phyloP scores from a whole-genome alignment of 495 filamentous ascomycete genomes.

The Beverwykella pulmonaria region DNA sequence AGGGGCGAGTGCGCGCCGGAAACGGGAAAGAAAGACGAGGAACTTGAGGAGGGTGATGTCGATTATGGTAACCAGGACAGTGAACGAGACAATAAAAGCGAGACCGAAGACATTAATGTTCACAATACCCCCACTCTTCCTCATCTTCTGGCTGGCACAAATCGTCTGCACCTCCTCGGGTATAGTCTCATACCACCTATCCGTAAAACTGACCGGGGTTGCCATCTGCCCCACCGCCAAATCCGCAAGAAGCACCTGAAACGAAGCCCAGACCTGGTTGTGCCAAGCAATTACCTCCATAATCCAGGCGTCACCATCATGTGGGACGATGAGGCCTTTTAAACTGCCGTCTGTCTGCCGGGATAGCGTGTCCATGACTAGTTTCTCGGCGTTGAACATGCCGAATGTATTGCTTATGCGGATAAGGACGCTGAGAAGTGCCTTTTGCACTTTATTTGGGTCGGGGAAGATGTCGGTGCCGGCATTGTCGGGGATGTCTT shows the following conservation, averaged over 20 bases:
- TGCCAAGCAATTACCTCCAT: background rate
- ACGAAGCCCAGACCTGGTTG: background rate
- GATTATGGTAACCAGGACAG: background rate
- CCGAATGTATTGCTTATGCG: background rate
- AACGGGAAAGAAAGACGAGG: background rate
- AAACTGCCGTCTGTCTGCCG: background rate
- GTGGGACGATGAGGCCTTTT: background rate
- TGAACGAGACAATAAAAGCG: slow-evolving; percentile 2
- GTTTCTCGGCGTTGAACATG: background rate
- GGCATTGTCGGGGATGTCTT: background rate
- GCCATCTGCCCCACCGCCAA: background rate
- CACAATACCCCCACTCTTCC: slow-evolving; percentile 4
- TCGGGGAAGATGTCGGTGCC: background rate
- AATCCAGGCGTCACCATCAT: background rate
- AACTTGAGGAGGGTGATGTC: slow-evolving; percentile 9
- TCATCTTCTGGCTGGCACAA: slow-evolving; percentile 1
- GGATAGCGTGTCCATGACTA: background rate
- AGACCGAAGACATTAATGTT: slow-evolving; percentile 12
- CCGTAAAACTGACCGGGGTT: too few species aligned
- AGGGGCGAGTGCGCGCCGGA: slow-evolving; percentile 2
- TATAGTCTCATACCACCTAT: background rate
- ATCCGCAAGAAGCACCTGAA: background rate
- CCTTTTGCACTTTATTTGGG: background rate
- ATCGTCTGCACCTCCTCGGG: background rate
- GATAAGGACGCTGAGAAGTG: background rate